phyloP scores from a whole-genome alignment of 495 filamentous ascomycete genomes.

The Podospora conica region DNA sequence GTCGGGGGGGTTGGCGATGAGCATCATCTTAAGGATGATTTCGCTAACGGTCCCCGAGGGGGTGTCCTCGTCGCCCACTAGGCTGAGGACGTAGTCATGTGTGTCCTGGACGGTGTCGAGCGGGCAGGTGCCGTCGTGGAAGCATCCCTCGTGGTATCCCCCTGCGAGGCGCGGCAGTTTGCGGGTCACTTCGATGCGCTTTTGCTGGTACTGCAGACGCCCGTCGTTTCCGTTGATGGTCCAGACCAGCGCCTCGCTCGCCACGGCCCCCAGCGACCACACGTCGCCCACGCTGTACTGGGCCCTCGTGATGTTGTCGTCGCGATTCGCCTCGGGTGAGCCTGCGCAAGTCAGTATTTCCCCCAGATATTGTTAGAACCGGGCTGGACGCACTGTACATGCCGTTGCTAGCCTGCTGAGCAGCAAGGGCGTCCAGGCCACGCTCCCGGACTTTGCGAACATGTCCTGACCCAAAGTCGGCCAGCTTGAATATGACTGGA shows the following conservation, averaged over 20 bases:
- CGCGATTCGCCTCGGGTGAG: conserved; percentile 3
- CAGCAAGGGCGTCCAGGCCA: conserved; percentile 2
- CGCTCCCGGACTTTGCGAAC: not conserved
- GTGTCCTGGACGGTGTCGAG: not conserved
- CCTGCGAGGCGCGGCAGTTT: too few relatives aligned
- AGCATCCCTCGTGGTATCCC: conserved; percentile 5
- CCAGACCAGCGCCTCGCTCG: conserved; percentile 4
- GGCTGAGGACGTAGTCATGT: not conserved
- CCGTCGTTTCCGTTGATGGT: not conserved
- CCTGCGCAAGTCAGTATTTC: too few relatives aligned
- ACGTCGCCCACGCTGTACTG: not conserved
- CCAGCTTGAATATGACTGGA: not conserved
- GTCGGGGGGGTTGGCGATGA: conserved; percentile 4
- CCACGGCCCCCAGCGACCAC: conserved; percentile 5
- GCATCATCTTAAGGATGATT: conserved; percentile 4
- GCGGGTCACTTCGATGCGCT: not conserved
- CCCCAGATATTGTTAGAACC: too few relatives aligned
- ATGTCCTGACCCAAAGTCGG: conserved; percentile 5
- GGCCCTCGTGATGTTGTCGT: conserved; percentile 1
- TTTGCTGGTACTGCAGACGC: not conserved
- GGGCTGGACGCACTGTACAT: not conserved
- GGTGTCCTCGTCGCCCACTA: not conserved
- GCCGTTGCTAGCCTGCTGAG: conserved; percentile 1
- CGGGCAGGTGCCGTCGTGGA: not conserved
- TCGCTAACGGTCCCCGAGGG: not conserved